These are phyloP conservation scores for Hemisphaericaspora lyxosophila DNA, from an alignment of 1,139 yeast genomes.

Conservation along the genomic window DNA sequence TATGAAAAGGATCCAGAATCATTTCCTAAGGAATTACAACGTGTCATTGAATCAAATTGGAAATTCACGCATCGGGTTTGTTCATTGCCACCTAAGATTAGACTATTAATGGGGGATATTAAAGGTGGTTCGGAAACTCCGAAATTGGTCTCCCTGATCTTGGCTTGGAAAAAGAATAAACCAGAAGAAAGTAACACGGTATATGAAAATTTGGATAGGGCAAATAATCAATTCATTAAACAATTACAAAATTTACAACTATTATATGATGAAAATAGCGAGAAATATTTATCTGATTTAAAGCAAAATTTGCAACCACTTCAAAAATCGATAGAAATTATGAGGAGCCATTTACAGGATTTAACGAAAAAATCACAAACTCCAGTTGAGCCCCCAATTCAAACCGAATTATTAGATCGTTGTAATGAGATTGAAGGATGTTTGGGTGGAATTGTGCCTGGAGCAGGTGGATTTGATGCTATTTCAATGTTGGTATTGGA, in stretches of 20 bases:
- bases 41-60: slow-evolving; percentile 59
- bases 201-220: slow-evolving; percentile 55
- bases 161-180: slow-evolving; percentile 61
- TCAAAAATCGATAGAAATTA: slow-evolving; percentile 36
- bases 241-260: slow-evolving; percentile 43
- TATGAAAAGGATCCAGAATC: slow-evolving; percentile 9
- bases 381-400: slow-evolving; percentile 81
- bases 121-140: slow-evolving; percentile 94
- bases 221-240: slow-evolving; percentile 58
- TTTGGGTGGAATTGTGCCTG: slow-evolving; percentile 93
- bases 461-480: slow-evolving; percentile 98
- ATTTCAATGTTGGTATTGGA: slow-evolving; percentile 67
- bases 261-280: slow-evolving; percentile 25
- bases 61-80: slow-evolving; percentile 52
- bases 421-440: slow-evolving; percentile 67
- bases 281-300: slow-evolving; percentile 17
- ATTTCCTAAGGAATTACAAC: slow-evolving; percentile 23
- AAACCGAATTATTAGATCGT: slow-evolving; percentile 67
- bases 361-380: slow-evolving; percentile 73
- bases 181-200: slow-evolving; percentile 52
- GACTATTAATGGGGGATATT: slow-evolving; percentile 89
- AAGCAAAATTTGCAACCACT: slow-evolving; percentile 2
- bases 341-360: slow-evolving; percentile 55
- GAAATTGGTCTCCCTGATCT: slow-evolving; percentile 73
- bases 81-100: slow-evolving; percentile 64